These are phyloP conservation scores for Lepidium didymum DNA, from an alignment of 345 rosid genomes.

Conservation along the genomic window DNA sequence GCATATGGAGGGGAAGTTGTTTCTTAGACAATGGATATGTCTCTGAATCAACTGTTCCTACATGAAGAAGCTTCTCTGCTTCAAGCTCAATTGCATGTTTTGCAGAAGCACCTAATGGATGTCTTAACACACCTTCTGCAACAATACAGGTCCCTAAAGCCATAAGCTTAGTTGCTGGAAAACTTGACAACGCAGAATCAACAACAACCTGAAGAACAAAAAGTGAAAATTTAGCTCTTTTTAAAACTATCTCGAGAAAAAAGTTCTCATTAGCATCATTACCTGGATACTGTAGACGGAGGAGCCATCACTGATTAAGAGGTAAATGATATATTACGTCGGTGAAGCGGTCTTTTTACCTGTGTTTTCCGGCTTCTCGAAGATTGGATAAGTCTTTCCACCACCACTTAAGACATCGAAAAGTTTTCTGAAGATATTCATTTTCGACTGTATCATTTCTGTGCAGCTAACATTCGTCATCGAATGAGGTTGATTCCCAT, in stretches of 20 bases:
- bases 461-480: conserved; percentile 34
- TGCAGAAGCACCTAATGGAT: conserved; percentile 14
- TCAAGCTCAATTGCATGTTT: conserved; percentile 52
- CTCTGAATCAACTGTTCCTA: conserved; percentile 61
- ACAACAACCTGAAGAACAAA: conserved; percentile 45
- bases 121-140: conserved; percentile 52
- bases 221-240: background rate
- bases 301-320: conserved; percentile 74
- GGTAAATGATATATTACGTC: conserved; percentile 19
- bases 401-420: conserved; percentile 52
- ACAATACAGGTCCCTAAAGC: conserved; percentile 63
- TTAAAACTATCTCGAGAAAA: background rate
- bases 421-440: conserved; percentile 57
- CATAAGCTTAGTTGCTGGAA: conserved; percentile 38
- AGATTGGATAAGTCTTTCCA: conserved; percentile 22
- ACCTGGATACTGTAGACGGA: conserved; percentile 57
- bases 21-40: conserved; percentile 61
- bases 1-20: conserved; percentile 54
- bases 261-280: background rate
- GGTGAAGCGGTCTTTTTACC: conserved; percentile 27
- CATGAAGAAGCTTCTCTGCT: conserved; percentile 60
- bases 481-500: conserved; percentile 6
- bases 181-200: conserved; percentile 40
- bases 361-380: conserved; percentile 37
- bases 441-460: conserved; percentile 60